Conservation (phyloP, 768 basidiomycete species). For the Russula ochroleuca region DNA sequence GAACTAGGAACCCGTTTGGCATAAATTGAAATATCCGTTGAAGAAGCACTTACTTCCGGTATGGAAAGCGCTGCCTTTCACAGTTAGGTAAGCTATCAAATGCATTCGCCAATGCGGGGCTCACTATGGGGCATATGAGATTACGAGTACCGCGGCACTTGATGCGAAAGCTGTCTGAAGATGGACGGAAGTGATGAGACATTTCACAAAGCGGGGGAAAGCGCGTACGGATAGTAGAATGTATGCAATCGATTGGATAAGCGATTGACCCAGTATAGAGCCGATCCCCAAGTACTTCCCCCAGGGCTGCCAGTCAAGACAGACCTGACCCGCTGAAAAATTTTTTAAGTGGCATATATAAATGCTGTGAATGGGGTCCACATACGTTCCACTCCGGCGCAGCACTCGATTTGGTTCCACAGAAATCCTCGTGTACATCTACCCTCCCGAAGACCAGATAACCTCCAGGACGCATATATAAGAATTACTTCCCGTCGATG, state of each 20-base stretch:
- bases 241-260: conserved; percentile 63
- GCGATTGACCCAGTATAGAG: conserved; percentile 54
- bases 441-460: conserved; percentile 66
- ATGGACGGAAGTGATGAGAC: not conserved
- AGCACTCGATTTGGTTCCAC: conserved; percentile 68
- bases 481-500: not conserved
- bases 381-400: conserved; percentile 57
- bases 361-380: conserved; percentile 18
- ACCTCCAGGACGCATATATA: conserved; percentile 38
- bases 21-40: conserved; percentile 1
- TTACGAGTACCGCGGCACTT: conserved; percentile 59
- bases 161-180: conserved; percentile 56
- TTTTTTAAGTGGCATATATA: conserved; percentile 9
- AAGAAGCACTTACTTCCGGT: conserved; percentile 60
- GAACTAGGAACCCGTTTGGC: conserved; percentile 42
- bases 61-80: conserved; percentile 56
- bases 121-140: conserved; percentile 67
- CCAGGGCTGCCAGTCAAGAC: conserved; percentile 66
- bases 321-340: conserved; percentile 57
- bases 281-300: conserved; percentile 51
- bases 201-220: not conserved
- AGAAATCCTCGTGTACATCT: conserved; percentile 64
- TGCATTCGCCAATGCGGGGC: conserved; percentile 28
- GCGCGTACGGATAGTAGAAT: conserved; percentile 56
- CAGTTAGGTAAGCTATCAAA: conserved; percentile 1